phyloP scores from a whole-genome alignment of 2,329 filamentous ascomycete species.

The Diplodia intermedia region DNA sequence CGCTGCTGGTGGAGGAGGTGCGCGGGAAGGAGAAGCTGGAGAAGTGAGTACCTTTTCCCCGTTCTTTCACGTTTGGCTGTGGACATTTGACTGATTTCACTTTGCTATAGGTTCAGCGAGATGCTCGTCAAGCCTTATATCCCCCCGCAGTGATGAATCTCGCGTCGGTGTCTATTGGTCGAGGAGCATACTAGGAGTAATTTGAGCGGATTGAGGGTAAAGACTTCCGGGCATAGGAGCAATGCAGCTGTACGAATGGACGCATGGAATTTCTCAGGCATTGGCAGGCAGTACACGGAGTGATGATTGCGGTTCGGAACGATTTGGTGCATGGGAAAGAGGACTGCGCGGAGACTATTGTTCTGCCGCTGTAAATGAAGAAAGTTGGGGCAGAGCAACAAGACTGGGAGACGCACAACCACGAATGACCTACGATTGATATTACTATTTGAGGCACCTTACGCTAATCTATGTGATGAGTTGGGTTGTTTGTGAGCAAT shows the following conservation, averaged over 20 bases:
- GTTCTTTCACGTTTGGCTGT: neutral
- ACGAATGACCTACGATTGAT: neutral
- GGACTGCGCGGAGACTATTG: neutral
- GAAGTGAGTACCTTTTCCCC: constrained; percentile 55
- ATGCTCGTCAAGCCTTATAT: constrained; percentile 81
- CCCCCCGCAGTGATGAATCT: constrained; percentile 59
- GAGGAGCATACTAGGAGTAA: neutral
- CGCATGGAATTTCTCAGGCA: neutral
- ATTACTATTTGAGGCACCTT: too few species aligned
- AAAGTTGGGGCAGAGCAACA: neutral
- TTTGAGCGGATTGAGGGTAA: neutral
- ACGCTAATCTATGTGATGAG: too few species aligned
- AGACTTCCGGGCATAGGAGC: neutral
- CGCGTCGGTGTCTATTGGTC: neutral
- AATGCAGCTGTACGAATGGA: neutral
- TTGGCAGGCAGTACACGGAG: neutral
- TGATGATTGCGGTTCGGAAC: neutral
- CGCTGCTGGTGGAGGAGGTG: constrained; percentile 92
- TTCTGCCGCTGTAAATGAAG: neutral
- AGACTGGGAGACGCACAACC: neutral
- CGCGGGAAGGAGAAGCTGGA: constrained; percentile 92
- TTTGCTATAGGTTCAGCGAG: constrained; percentile 68
- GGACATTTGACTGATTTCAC: constrained; percentile 33
- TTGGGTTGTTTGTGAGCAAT: too few species aligned
- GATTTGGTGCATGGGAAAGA: neutral